Percentiles rank a stretch among this genome's conserved stretches.
phyloP scores from a whole-genome alignment of 2,329 filamentous ascomycete genomes.

The Fusarium brevicatenulatum region DNA sequence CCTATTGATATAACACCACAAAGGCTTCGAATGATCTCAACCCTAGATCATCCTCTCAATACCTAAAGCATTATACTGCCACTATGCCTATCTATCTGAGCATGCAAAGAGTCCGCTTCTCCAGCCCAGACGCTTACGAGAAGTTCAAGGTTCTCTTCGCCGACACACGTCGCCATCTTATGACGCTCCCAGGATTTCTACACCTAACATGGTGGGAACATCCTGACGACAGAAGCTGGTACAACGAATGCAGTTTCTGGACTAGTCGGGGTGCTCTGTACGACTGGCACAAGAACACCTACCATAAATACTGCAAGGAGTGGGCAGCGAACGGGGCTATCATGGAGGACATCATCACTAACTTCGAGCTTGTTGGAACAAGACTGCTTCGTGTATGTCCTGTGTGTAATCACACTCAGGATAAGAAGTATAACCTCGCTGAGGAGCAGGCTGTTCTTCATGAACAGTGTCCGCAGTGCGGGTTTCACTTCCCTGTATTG shows the following conservation, averaged over 20 bases:
- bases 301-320: slow-evolving; percentile 31
- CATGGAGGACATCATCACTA: slow-evolving; percentile 36
- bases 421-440: slow-evolving; percentile 33
- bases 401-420: slow-evolving; percentile 24
- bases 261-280: slow-evolving; percentile 26
- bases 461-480: slow-evolving; percentile 26
- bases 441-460: slow-evolving; percentile 29
- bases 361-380: slow-evolving; percentile 31
- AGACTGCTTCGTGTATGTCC: slow-evolving; percentile 23
- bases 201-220: slow-evolving; percentile 29
- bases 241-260: slow-evolving; percentile 35
- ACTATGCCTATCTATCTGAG: slow-evolving; percentile 20
- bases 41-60: not conserved
- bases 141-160: slow-evolving; percentile 31
- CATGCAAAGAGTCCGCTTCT: slow-evolving; percentile 22
- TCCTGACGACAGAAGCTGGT: slow-evolving; percentile 17
- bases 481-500: slow-evolving; percentile 32
- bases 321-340: slow-evolving; percentile 30
- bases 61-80: not conserved
- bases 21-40: not conserved
- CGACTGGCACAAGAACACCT: slow-evolving; percentile 31
- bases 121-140: slow-evolving; percentile 21
- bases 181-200: slow-evolving; percentile 10
- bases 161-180: slow-evolving; percentile 23
- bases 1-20: too few relatives aligned